A percentile compares a stretch with the other conserved stretches of the same genome.
These are phyloP conservation scores for Diplodia corticola DNA, from an alignment of 2,329 filamentous ascomycete genomes.

Conservation along the genomic window DNA sequence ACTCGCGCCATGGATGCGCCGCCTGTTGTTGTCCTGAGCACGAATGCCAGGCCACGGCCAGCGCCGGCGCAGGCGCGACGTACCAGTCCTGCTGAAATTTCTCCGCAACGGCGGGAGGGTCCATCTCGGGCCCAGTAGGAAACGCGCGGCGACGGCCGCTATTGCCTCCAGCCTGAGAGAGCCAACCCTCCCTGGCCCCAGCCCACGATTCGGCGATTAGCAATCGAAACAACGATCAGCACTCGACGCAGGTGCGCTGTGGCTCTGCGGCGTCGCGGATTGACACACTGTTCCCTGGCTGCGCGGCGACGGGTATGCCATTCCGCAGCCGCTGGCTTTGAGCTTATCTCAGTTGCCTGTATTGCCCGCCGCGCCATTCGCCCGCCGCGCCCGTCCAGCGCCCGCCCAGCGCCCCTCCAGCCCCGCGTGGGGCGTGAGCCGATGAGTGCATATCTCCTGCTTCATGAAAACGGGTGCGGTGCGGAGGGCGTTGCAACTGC, in stretches of 20 bases:
- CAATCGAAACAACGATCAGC: conserved; percentile 20
- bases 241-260: conserved; percentile 7
- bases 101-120: not conserved
- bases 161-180: too few relatives aligned
- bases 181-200: not conserved
- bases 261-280: conserved; percentile 10
- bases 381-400: not conserved
- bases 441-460: not conserved
- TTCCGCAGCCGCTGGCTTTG: conserved; percentile 10
- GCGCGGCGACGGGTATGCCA: conserved; percentile 14
- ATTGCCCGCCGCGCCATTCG: not conserved
- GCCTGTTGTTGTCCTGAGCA: not conserved
- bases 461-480: conserved; percentile 1
- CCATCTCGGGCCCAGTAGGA: not conserved
- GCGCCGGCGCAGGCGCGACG: not conserved
- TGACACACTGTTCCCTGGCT: conserved; percentile 2
- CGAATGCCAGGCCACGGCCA: not conserved
- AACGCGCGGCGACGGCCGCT: conserved; percentile 9
- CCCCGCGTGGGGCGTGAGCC: conserved; percentile 7
- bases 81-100: not conserved
- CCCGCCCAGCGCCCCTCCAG: not conserved
- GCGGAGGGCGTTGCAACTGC: not conserved
- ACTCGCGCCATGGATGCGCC: conserved; percentile 10
- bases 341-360: conserved; percentile 9
- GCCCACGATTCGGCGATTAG: conserved; percentile 3